Evolutionary conservation across 495 filamentous ascomycete species (phyloP).

Genomic region (Penicillium cataractarum): DNA sequence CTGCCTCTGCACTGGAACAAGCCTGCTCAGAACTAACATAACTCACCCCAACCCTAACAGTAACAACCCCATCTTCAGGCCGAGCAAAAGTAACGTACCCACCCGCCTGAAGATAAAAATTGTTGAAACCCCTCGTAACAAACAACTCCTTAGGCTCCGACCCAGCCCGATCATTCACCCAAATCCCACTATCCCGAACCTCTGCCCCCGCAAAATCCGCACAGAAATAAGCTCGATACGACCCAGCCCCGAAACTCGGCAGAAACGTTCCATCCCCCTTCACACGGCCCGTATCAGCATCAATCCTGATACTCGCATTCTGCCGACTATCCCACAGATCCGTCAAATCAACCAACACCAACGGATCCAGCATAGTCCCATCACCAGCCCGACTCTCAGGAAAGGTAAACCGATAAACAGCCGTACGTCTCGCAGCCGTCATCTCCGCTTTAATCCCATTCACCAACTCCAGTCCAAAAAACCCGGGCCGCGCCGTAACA

Average conservation of each 20-base stretch:
- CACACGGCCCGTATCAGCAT: conserved; percentile 63
- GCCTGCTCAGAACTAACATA: conserved; percentile 69
- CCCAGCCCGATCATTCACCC: conserved; percentile 63
- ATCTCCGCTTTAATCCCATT: conserved; percentile 67
- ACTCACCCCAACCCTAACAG: conserved; percentile 69
- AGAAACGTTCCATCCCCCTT: conserved; percentile 66
- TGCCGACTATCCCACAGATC: conserved; percentile 67
- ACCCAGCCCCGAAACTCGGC: conserved; percentile 70
- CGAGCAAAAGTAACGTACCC: conserved; percentile 62
- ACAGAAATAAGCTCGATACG: conserved; percentile 67
- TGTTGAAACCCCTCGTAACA: conserved; percentile 59
- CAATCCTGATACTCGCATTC: conserved; percentile 61
- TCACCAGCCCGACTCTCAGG: conserved; percentile 47
- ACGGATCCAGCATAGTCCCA: conserved; percentile 47
- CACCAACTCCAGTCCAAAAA: conserved; percentile 64
- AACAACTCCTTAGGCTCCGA: conserved; percentile 59
- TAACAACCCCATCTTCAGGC: conserved; percentile 50
- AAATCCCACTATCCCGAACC: conserved; percentile 67
- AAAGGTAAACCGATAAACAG: conserved; percentile 72
- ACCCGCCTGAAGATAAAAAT: conserved; percentile 64
- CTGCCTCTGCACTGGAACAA: conserved; percentile 66
- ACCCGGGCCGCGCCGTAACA: conserved; percentile 66
- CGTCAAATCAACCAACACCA: conserved; percentile 67
- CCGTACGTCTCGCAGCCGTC: conserved; percentile 66
- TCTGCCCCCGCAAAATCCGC: conserved; percentile 66